Base-by-base conservation (phyloP, 164 flowering plant species). In the Sedum album region DNA sequence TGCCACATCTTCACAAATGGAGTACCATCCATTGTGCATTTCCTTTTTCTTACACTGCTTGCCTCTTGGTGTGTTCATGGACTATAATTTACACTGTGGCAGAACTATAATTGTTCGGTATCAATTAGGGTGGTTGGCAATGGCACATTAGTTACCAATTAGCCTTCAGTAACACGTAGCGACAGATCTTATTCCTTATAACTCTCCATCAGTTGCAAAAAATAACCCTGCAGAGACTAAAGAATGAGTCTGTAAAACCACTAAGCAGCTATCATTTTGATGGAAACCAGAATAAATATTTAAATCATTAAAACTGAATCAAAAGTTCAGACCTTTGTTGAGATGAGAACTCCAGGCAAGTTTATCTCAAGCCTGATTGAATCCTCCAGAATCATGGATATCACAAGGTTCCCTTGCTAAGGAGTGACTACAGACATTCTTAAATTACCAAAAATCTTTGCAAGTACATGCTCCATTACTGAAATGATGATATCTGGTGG, bases 401-500 rank as follows among this genome's bases (percentile, higher is more conserved):
- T 2, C 36, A 20, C 9, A 62, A 4, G 21, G 0, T 23, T 4
- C 5, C 31, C 51, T 36, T 18, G 51, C 4, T 35, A 68, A 31
- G n/a, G 31, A 39, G 39, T 35, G 21, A 2, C 38, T 5, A 44
- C n/a, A n/a, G n/a, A n/a, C n/a, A 30, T 68, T 11, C 14, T 21
- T 31, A 69, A 31, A 60, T 78, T 70, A 91, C 95, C 90, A 91
- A 72, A 91, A 88, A 67, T 87, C 89, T 63, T 77, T 74, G 80
- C 97, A 91, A 2, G 89, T 87, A 74, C 97, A 91, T 21, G 33
- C 76, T 21, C 94, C 93, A 53, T 81, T 80, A 66, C 81, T 81
- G 57, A 88, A 90, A 82, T 86, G 91, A 77, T 90, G 96, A 80
- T 83, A 88, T 55, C 96, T 83, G 41, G 69, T 87, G 53, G 89